These are phyloP conservation scores for Willaertia magna DNA, from an alignment of 208 protist species.

Conservation along the genomic window DNA sequence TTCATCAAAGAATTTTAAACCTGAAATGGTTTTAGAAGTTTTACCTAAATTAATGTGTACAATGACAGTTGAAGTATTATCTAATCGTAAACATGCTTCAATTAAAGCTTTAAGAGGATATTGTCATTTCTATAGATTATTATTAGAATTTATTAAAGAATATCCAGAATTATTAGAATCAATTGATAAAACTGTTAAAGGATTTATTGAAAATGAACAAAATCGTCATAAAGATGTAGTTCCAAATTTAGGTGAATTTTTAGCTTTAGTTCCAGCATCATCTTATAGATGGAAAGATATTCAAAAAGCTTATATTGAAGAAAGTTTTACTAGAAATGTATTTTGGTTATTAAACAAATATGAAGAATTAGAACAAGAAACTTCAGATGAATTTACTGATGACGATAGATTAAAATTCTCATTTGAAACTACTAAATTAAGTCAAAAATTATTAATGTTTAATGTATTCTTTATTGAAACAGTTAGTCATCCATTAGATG, in stretches of 20 bases:
- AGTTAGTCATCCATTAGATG: neutral
- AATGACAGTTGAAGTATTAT: constrained; percentile 28
- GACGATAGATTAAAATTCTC: constrained; percentile 1
- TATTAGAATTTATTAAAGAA: constrained; percentile 20
- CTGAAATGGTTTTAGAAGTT: constrained; percentile 19
- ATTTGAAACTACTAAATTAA: neutral
- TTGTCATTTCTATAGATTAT: constrained; percentile 29
- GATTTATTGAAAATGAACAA: constrained; percentile 21
- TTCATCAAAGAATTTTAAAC: constrained; percentile 14
- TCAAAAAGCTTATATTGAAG: neutral
- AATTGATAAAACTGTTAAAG: constrained; percentile 14
- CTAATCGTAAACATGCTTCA: constrained; percentile 15
- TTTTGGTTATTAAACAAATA: constrained; percentile 5
- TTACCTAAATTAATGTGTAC: constrained; percentile 29
- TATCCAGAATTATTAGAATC: constrained; percentile 20
- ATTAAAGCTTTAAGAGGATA: constrained; percentile 27
- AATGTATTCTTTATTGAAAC: neutral
- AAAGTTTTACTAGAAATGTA: neutral
- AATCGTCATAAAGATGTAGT: constrained; percentile 23
- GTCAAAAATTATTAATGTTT: neutral
- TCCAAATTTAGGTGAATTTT: constrained; percentile 6
- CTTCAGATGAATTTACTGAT: neutral
- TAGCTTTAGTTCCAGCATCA: neutral
- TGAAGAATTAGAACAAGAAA: neutral
- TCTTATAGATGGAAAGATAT: neutral